Base-by-base conservation (phyloP, 768 basidiomycete genomes). In the Lentinula edodes region DNA sequence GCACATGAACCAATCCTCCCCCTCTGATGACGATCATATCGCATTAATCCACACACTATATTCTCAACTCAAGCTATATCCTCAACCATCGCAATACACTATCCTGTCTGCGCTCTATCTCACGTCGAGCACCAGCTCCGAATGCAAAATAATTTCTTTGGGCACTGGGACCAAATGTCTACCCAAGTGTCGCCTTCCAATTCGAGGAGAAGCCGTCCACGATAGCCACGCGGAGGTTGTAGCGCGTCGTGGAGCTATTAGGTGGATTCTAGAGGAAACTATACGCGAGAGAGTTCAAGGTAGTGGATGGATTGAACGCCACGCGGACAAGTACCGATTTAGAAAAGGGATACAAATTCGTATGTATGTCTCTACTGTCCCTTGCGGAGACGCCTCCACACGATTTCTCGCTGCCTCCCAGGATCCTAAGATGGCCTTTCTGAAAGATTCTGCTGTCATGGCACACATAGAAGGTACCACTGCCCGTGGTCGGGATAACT, bases 201-300 rank as follows among this genome's bases (percentile, higher is more conserved):
- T 72, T 5, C 76, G 78, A 34, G 95, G 95, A 0, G 93, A 96
- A 67, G 80, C 85, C 1, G 65, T 97, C 16, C 93, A 95, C 67
- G 95, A 97, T 68, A 88, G 83, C 57, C 95, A 98, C 71, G 95
- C 95, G 9, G 95, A 98, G 73, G 83, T 95, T 20, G 78, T 97
- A n/a, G 93, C 93, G 1, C 82, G 93, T 18, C 80, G 95, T 35
- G 87, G 88, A 8, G 85, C 89, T 0, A 70, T 88, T 46, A 80
- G 87, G 28, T 98, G 93, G 93, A 75, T 93, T 52, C 71, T 94
- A 36, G 84, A 89, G 61, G 91, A 97, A 71, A 77, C 88, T 15
- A 63, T 67, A 8, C 79, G 83, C 32, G 67, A 60, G 52, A 57
- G 16, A 20, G 9, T 16, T 43, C 46, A 46, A 53, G 38, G 65